A percentile compares a stretch with the other conserved stretches of the same genome.
Conservation (phyloP, 2,329 filamentous ascomycete species). For the Hymenoscyphus occultus region DNA sequence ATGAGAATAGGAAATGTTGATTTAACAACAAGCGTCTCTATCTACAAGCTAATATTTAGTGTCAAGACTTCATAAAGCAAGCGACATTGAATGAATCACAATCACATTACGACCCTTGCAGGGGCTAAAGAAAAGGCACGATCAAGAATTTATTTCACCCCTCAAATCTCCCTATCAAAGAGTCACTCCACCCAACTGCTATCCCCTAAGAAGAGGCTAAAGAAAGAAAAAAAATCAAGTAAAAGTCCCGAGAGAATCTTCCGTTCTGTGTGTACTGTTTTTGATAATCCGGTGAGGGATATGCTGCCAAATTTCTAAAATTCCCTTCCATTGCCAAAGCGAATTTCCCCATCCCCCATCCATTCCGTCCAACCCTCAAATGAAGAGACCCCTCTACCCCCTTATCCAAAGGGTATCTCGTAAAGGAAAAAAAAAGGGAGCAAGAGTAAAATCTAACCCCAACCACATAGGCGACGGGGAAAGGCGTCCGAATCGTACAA, state of each 20-base stretch:
- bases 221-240: neutral
- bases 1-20: no score
- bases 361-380: neutral
- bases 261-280: conserved; percentile 8
- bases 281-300: conserved; percentile 10
- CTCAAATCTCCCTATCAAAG: neutral
- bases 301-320: conserved; percentile 10
- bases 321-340: conserved; percentile 4
- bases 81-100: neutral
- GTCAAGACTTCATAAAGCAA: neutral
- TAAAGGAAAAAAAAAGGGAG: neutral
- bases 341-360: conserved; percentile 6
- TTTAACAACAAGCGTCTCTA: no score
- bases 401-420: conserved; percentile 6
- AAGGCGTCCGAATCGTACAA: neutral
- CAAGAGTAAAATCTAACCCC: neutral
- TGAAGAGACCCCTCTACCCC: neutral
- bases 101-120: neutral
- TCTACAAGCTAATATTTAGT: no score
- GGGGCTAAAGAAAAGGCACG: neutral
- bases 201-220: neutral
- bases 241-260: neutral
- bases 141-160: neutral
- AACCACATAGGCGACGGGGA: neutral
- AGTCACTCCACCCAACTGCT: neutral